Evolutionary conservation across 1,139 yeast genomes (phyloP), one percentile per base, ranked within the genome.

Genomic region (Blastobotrys capitulatus): DNA sequence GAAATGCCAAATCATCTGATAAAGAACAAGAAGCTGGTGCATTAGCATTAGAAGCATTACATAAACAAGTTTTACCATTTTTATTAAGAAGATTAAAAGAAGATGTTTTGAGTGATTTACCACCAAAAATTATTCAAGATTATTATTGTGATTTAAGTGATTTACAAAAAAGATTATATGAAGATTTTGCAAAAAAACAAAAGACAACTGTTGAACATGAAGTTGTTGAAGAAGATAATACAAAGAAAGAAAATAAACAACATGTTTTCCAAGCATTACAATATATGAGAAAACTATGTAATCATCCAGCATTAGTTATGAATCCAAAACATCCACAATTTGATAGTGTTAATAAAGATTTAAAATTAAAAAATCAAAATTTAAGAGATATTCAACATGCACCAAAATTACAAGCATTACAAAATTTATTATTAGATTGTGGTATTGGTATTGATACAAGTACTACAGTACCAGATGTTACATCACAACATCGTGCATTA

Each of bases 1-100:
- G 97, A 63, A 88, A 87, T 58, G 84, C 92, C 57, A 92, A 92
- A 63, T 82, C 92, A 0, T 86, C 96, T 1, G 85, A 95, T 0
- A 90, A 83, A 60, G 98, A 94, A 60, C 97, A 92, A 67, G 99
- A 94, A 65, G 90, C 92, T 1, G 98, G 98, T 43, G 96, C 97
- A 0, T 73, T 94, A 58, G 98, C 98, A 0, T 72, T 94, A 56
- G 98, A 94, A 62, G 94, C 97, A 0, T 74, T 94, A 53, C 99
- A 94, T 68, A 92, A 92, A 61, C 99, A 94, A 60, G 97, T 89
- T 0, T 74, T 94, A 48, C 99, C 99, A 27, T 94, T 94, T 66
- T 83, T 94, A 88, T 73, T 94, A 59, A 83, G 99, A 67, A 83
- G 99, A 64, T 76, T 94, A 60, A 94, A 94, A 65, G 98, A 94